These are phyloP conservation scores for Collybia sordida DNA, from an alignment of 768 basidiomycete genomes.

Conservation along the genomic window DNA sequence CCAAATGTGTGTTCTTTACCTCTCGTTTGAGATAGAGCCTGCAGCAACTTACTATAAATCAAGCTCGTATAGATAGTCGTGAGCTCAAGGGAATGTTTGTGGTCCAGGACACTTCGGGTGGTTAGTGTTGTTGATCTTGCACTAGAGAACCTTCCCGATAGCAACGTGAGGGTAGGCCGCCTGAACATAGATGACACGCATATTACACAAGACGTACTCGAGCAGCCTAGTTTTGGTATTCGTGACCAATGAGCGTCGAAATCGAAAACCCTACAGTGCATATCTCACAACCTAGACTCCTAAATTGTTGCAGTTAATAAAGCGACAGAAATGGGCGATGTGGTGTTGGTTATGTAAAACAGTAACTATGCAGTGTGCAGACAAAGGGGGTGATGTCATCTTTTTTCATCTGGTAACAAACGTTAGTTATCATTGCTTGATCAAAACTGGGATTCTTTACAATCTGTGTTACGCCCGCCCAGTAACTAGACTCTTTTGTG, in stretches of 20 bases:
- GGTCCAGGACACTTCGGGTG: too few species aligned
- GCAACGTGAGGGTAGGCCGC: slow-evolving; percentile 5
- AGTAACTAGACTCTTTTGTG: slow-evolving; percentile 17
- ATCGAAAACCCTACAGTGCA: slow-evolving; percentile 7
- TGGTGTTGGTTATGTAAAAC: too few species aligned
- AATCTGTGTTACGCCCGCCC: slow-evolving; percentile 12
- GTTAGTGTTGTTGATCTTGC: too few species aligned
- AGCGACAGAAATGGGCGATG: too few species aligned
- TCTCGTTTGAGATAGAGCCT: too few species aligned
- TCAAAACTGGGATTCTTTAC: slow-evolving; percentile 4
- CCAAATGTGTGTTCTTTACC: too few species aligned
- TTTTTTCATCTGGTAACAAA: slow-evolving; percentile 6
- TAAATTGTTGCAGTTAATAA: slow-evolving; percentile 7
- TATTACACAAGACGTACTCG: slow-evolving; percentile 11
- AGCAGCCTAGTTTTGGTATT: not conserved
- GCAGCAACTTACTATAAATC: too few species aligned
- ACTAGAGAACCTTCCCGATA: too few species aligned
- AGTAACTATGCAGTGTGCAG: too few species aligned
- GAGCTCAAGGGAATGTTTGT: too few species aligned
- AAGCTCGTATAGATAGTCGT: too few species aligned
- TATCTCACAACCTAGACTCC: not conserved
- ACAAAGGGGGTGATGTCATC: too few species aligned
- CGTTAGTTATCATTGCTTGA: not conserved
- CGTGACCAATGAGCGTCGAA: not conserved
- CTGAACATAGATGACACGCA: slow-evolving; percentile 6